Evolutionary conservation across 345 rosid genomes (phyloP).

Genomic region (Brassica napus): DNA sequence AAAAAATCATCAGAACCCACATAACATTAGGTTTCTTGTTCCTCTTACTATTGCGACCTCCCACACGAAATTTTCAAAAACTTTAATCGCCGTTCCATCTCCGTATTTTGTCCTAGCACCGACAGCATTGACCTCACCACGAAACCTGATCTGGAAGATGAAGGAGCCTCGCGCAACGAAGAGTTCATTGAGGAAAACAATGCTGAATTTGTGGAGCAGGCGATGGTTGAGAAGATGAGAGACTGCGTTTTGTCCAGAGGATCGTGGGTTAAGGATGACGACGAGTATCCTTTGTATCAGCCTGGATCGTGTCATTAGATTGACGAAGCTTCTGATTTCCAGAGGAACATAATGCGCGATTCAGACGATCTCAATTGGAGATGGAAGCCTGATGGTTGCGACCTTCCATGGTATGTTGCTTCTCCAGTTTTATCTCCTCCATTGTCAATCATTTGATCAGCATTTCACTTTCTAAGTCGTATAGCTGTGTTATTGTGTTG

Average conservation of each 20-base stretch:
- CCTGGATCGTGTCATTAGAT: constrained; percentile 87
- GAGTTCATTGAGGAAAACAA: constrained; percentile 14
- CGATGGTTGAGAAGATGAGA: constrained; percentile 36
- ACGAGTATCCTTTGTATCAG: constrained; percentile 60
- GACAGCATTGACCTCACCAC: not conserved
- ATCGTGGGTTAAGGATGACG: constrained; percentile 68
- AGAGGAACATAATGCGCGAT: constrained; percentile 69
- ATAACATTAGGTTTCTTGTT: too few species aligned
- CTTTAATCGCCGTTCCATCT: too few species aligned
- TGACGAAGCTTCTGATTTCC: constrained; percentile 88
- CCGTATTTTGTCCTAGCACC: too few species aligned
- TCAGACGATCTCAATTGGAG: constrained; percentile 70
- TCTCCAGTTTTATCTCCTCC: too few species aligned
- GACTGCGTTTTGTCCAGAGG: constrained; percentile 74
- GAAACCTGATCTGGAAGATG: constrained; percentile 13
- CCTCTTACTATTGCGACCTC: too few species aligned
- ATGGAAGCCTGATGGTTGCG: constrained; percentile 32
- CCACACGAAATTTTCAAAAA: too few species aligned
- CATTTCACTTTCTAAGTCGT: too few species aligned
- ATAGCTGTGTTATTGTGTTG: too few species aligned
- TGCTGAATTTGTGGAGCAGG: constrained; percentile 26
- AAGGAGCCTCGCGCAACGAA: constrained; percentile 26
- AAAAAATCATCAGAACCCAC: too few species aligned
- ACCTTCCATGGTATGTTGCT: constrained; percentile 56
- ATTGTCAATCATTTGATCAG: constrained; percentile 46